Conservation (phyloP, 176 grass and related monocot species). For the Hyparrhenia diplandra region DNA sequence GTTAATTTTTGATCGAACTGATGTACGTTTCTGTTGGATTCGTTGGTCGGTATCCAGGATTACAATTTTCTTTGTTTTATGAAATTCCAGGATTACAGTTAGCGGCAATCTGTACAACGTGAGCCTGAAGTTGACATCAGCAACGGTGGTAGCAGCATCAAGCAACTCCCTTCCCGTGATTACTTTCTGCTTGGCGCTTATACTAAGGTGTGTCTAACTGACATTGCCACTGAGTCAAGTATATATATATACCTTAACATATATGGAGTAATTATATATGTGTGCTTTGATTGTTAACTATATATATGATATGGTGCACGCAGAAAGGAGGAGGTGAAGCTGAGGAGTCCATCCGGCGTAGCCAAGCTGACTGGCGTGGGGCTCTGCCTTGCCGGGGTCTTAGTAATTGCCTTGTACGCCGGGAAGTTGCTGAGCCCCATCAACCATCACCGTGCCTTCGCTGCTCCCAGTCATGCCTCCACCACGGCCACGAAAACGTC, state of each 20-base stretch:
- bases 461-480: neutral
- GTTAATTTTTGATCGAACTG: neutral
- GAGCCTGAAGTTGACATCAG: neutral
- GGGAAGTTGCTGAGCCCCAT: constrained; percentile 42
- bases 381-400: constrained; percentile 54
- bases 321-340: constrained; percentile 50
- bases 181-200: neutral
- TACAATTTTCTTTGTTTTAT: too few species aligned
- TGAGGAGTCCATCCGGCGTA: constrained; percentile 39
- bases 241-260: too few species aligned
- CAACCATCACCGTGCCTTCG: constrained; percentile 38
- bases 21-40: neutral
- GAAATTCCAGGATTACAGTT: neutral
- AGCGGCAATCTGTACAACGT: neutral
- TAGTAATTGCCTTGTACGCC: constrained; percentile 51
- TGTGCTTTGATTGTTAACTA: neutral
- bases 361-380: constrained; percentile 44
- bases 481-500: neutral
- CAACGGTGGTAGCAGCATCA: neutral
- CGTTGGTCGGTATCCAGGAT: too few species aligned
- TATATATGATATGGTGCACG: too few species aligned
- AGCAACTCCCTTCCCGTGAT: neutral
- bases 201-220: neutral
- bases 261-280: too few species aligned
- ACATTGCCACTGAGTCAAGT: neutral